Percentiles rank a stretch among this genome's conserved stretches.
These are phyloP conservation scores for Macrophomina tecta DNA, from an alignment of 2,329 filamentous ascomycete species.

Conservation along the genomic window DNA sequence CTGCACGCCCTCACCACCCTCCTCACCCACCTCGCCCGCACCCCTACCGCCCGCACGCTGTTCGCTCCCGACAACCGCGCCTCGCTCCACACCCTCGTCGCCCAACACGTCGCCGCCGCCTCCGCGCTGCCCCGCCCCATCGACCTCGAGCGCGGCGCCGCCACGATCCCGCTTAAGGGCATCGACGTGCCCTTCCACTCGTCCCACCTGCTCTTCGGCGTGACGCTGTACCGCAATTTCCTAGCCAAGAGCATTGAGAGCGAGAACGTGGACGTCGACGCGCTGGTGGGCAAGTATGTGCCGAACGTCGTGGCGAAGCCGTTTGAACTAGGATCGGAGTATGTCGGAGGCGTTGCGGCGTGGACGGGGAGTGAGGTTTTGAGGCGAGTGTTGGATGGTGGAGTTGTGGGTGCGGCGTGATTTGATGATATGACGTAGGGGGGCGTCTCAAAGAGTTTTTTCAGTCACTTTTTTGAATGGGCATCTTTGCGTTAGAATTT, in stretches of 20 bases:
- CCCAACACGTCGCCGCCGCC: neutral
- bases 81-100: neutral
- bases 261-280: constrained; percentile 34
- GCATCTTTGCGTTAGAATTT: too few species aligned
- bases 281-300: constrained; percentile 42
- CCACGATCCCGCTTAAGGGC: constrained; percentile 40
- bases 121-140: neutral
- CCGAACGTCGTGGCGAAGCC: constrained; percentile 45
- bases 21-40: neutral
- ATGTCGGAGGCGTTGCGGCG: constrained; percentile 3
- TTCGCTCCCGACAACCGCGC: neutral
- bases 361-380: neutral
- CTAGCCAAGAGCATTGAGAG: constrained; percentile 35
- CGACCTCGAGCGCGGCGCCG: constrained; percentile 32
- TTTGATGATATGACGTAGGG: too few species aligned
- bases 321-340: constrained; percentile 34
- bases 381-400: too few species aligned
- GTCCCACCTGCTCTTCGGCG: constrained; percentile 35
- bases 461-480: too few species aligned
- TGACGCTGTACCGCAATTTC: constrained; percentile 39
- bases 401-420: too few species aligned
- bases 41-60: neutral
- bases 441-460: too few species aligned
- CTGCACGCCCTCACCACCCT: neutral
- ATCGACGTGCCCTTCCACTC: constrained; percentile 45